Evolutionary conservation across 2,329 filamentous ascomycete genomes (phyloP).

Genomic region (Diaporthe eres): DNA sequence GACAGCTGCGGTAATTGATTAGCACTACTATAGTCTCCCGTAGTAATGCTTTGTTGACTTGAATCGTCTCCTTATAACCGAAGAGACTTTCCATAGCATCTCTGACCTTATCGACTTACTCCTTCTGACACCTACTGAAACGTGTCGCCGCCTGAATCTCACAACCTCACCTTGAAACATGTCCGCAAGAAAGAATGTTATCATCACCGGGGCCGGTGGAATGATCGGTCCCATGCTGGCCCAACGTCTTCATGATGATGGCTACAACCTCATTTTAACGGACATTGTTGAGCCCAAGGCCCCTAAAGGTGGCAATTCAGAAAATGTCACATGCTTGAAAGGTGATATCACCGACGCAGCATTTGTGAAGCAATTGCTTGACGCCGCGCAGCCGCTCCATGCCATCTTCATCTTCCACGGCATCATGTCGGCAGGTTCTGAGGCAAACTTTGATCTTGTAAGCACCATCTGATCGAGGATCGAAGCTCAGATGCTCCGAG

Average conservation of each 20-base stretch:
- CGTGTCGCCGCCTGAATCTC: background rate
- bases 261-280: slow-evolving; percentile 60
- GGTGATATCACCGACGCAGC: slow-evolving; percentile 61
- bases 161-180: background rate
- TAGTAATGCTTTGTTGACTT: background rate
- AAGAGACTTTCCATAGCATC: background rate
- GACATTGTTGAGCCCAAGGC: slow-evolving; percentile 69
- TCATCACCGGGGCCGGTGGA: slow-evolving; percentile 54
- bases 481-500: too few species aligned
- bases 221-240: slow-evolving; percentile 56
- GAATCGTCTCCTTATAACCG: background rate
- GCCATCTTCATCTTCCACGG: slow-evolving; percentile 75
- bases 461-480: background rate
- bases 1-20: background rate
- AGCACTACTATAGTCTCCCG: background rate
- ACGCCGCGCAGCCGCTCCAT: slow-evolving; percentile 60
- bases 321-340: slow-evolving; percentile 64
- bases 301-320: slow-evolving; percentile 61
- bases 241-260: slow-evolving; percentile 55
- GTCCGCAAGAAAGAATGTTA: slow-evolving; percentile 45
- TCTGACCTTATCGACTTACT: too few species aligned
- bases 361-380: slow-evolving; percentile 58
- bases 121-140: background rate
- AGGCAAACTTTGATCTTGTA: slow-evolving; percentile 69
- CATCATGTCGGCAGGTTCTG: slow-evolving; percentile 76